Percentiles rank a stretch among this genome's conserved stretches.
Conservation (phyloP, 2,329 filamentous ascomycete species). For the Microdochium trichocladiopsis region DNA sequence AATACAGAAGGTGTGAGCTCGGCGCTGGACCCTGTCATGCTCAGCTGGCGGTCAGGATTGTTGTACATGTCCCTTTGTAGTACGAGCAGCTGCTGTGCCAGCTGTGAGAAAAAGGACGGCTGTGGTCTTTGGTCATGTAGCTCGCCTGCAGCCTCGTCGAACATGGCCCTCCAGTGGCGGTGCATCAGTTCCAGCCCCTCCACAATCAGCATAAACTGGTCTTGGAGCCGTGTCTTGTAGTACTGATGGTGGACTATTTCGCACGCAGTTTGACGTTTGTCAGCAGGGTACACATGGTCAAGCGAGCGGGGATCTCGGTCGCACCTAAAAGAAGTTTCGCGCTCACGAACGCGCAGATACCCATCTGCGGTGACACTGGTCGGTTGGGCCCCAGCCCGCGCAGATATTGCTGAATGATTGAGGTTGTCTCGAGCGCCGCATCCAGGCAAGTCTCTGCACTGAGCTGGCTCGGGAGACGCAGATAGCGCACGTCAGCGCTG, state of each 20-base stretch:
- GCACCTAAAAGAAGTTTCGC: background rate
- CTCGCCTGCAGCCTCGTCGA: background rate
- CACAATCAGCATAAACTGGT: background rate
- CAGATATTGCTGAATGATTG: background rate
- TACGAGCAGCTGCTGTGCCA: background rate
- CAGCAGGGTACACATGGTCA: background rate
- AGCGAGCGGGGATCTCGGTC: background rate
- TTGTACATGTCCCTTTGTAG: background rate
- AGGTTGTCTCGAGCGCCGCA: constrained; percentile 14
- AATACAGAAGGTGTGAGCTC: too few species aligned
- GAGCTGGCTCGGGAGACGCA: constrained; percentile 26
- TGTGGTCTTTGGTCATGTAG: background rate
- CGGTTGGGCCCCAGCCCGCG: background rate
- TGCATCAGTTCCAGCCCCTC: background rate
- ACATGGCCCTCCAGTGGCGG: background rate
- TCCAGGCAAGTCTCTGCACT: constrained; percentile 31
- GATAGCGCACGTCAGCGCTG: constrained; percentile 17
- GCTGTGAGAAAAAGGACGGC: background rate
- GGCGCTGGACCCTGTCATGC: background rate
- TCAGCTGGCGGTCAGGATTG: background rate
- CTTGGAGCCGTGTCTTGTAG: background rate
- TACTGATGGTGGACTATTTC: background rate
- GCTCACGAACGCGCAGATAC: background rate
- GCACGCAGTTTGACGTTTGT: background rate
- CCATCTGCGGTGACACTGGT: background rate